Evolutionary conservation across 257 asterid genomes (phyloP).

Genomic region (Primulina tabacum): DNA sequence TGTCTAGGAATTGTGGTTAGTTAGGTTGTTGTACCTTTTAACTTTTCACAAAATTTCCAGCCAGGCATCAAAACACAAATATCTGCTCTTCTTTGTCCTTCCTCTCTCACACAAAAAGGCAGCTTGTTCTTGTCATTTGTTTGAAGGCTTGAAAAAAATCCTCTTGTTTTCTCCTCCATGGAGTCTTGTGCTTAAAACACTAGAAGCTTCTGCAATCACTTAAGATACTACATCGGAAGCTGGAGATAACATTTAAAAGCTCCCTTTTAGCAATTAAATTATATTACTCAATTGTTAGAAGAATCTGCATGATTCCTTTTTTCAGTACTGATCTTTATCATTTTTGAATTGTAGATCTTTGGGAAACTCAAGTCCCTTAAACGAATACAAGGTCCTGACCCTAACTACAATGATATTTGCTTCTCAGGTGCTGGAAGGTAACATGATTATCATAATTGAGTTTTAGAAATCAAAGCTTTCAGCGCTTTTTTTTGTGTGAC

Average conservation of each 20-base stretch:
- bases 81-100: constrained; percentile 6
- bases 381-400: constrained; percentile 86
- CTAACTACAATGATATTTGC: constrained; percentile 85
- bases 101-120: not conserved
- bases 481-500: constrained; percentile 22
- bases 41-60: not conserved
- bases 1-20: constrained; percentile 1
- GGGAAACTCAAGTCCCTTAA: constrained; percentile 65
- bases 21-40: not conserved
- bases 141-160: not conserved
- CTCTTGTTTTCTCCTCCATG: not conserved
- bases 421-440: constrained; percentile 99
- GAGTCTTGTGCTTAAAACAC: not conserved
- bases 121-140: not conserved
- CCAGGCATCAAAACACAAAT: not conserved
- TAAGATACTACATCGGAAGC: not conserved
- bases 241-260: not conserved
- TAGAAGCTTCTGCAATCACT: not conserved
- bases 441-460: constrained; percentile 22
- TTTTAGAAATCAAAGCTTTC: constrained; percentile 16
- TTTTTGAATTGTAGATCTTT: constrained; percentile 55
- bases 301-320: not conserved
- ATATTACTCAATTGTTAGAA: not conserved
- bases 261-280: not conserved
- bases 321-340: constrained; percentile 17